Evolutionary conservation across 2,329 filamentous ascomycete genomes (phyloP).

Genomic region (Sporothrix luriei): DNA sequence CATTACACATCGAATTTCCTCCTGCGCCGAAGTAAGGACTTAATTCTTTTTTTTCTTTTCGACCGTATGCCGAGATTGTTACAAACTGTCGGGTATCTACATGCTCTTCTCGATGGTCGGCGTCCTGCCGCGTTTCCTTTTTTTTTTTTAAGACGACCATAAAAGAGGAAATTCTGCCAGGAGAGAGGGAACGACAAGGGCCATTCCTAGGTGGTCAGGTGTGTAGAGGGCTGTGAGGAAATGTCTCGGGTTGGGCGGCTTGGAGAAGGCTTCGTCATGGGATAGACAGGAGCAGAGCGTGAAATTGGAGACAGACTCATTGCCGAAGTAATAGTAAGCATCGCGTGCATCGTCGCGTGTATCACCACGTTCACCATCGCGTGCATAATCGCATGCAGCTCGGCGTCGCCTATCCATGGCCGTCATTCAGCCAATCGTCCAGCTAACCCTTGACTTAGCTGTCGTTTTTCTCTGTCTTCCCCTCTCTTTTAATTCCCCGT

Average conservation of each 20-base stretch:
- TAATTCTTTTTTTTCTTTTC: neutral
- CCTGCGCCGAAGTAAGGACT: neutral
- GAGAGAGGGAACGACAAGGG: neutral
- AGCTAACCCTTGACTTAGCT: neutral
- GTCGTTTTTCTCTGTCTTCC: neutral
- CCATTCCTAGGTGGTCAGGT: neutral
- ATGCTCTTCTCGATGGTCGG: neutral
- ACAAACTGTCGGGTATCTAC: too few relatives aligned
- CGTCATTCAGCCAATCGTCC: neutral
- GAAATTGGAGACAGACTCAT: too few relatives aligned
- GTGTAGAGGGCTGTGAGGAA: neutral
- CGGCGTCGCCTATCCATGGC: neutral
- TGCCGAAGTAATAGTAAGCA: conserved; percentile 2
- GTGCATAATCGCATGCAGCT: conserved; percentile 16
- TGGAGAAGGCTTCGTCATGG: neutral
- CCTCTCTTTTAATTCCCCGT: neutral
- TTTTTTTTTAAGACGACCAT: too few relatives aligned
- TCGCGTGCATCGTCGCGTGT: neutral
- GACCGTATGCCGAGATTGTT: neutral
- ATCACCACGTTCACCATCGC: neutral
- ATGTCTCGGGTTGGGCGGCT: conserved; percentile 3
- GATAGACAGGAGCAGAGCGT: too few relatives aligned
- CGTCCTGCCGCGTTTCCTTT: neutral
- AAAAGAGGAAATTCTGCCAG: neutral
- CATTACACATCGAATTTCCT: neutral